A percentile compares a stretch with the other conserved stretches of the same genome.
Evolutionary conservation across 2,329 filamentous ascomycete genomes (phyloP).

Genomic region (Exophiala oligosperma): DNA sequence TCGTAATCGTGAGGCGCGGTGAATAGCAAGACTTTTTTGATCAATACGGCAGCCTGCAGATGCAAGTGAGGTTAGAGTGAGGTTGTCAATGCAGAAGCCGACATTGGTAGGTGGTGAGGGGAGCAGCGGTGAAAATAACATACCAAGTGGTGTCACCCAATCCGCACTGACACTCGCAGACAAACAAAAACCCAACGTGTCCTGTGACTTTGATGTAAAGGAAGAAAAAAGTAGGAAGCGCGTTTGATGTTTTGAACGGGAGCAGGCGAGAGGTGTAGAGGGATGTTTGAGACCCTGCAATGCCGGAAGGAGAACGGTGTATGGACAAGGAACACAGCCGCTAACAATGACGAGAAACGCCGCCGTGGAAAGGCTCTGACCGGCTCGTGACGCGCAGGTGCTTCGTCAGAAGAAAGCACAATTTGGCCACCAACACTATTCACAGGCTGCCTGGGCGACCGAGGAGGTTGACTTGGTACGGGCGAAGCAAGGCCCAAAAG

Average conservation of each 20-base stretch:
- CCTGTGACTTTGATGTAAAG: slow-evolving; percentile 6
- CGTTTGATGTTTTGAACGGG: slow-evolving; percentile 17
- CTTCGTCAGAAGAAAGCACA: slow-evolving; percentile 10
- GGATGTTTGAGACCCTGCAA: neutral
- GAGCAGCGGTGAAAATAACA: neutral
- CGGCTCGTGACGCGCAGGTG: slow-evolving; percentile 19
- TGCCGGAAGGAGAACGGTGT: slow-evolving; percentile 1
- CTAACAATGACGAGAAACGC: slow-evolving; percentile 11
- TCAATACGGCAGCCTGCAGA: slow-evolving; percentile 19
- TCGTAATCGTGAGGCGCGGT: slow-evolving; percentile 22
- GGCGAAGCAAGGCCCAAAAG: slow-evolving; percentile 23
- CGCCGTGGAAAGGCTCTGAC: slow-evolving; percentile 10
- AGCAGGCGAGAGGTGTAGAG: slow-evolving; percentile 14
- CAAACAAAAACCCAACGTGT: neutral
- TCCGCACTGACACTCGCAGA: slow-evolving; percentile 14
- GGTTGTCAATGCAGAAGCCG: slow-evolving; percentile 1
- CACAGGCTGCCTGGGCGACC: slow-evolving; percentile 21
- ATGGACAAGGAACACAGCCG: slow-evolving; percentile 20
- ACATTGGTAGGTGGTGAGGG: neutral
- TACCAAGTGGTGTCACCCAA: slow-evolving; percentile 19
- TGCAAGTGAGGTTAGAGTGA: slow-evolving; percentile 13
- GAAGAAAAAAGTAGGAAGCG: neutral
- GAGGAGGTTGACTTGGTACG: slow-evolving; percentile 15
- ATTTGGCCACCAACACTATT: slow-evolving; percentile 20
- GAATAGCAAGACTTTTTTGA: slow-evolving; percentile 9